Conservation (phyloP, 1,284 basidiomycete species). For the Austropuccinia psidii region DNA sequence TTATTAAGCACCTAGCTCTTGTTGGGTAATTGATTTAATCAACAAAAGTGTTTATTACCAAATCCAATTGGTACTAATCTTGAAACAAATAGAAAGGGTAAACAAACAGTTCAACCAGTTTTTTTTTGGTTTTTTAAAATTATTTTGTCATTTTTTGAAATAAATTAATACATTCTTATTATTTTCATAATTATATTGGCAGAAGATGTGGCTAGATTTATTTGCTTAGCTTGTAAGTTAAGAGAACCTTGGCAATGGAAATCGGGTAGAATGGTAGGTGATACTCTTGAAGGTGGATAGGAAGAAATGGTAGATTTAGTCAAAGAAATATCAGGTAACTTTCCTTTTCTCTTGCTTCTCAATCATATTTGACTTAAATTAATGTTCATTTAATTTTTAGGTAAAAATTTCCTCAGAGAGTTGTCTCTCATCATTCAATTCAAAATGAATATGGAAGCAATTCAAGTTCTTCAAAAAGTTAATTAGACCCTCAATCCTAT, state of each 20-base stretch:
- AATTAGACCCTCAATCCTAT: not conserved
- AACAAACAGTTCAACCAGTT: not conserved
- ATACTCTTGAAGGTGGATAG: not conserved
- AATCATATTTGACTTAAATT: not conserved
- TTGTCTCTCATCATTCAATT: not conserved
- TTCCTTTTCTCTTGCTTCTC: not conserved
- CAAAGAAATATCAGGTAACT: not conserved
- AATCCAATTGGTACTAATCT: not conserved
- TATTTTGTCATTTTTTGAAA: no score
- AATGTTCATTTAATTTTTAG: not conserved
- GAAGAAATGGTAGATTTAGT: not conserved
- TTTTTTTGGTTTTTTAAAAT: not conserved
- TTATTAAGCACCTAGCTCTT: not conserved
- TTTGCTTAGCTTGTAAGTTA: not conserved
- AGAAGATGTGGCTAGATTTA: conserved; percentile 1
- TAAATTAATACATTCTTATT: no score
- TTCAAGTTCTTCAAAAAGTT: not conserved
- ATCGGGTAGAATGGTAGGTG: not conserved
- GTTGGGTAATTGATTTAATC: not conserved
- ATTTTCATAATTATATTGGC: not conserved
- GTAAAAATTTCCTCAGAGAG: no score
- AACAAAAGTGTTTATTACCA: not conserved
- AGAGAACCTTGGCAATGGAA: not conserved
- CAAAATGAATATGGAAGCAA: not conserved
- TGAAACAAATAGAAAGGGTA: no score